Base-by-base conservation (phyloP, 768 basidiomycete species). In the Lactarius quietus region DNA sequence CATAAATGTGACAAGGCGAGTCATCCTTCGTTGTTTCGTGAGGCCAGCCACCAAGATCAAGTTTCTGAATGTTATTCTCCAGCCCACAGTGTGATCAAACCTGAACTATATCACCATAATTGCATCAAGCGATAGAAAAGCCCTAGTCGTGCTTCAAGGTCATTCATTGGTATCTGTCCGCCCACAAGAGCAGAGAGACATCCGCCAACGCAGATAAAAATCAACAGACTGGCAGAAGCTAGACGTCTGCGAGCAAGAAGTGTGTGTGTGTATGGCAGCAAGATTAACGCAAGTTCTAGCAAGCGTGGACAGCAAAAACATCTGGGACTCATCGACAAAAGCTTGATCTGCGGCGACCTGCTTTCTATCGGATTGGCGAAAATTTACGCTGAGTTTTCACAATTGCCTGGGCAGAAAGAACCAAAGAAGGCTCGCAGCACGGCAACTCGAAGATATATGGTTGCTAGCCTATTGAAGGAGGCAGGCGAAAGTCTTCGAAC, bases 11-110 rank as follows among this genome's bases (percentile, higher is more conserved):
- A 28, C 23, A 31, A 65, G 64, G 64, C 53, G 64, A 65, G 64
- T 65, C 64, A 60, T 59, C 39, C 35, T 4, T 33, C 33, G 33
- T 33, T 33, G 33, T 54, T 23, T 45, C n/a, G 5, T 54, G 31
- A 7, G 10, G 23, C 62, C 35, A 57, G 15, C 53, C 29, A 59
- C 54, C 64, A 45, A 43, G 41, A 60, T 36, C 58, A 55, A 59
- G 43, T 54, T 41, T 38, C 59, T 52, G 23, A 60, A 61, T 38
- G 51, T 65, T 54, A 51, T 26, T 26, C 48, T 26, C 41, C 15
- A 43, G 51, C 33, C 57, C 29, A n/a, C n/a, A 62, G 65, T 66
- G 65, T 66, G 65, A 66, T 26, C 51, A 41, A 66, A 55, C 18
- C 17, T 45, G 61, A 57, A 58, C 61, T 57, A 36, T 36, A 41